Evolutionary conservation across 306 rosid species (phyloP).

Genomic region (Senna tora): DNA sequence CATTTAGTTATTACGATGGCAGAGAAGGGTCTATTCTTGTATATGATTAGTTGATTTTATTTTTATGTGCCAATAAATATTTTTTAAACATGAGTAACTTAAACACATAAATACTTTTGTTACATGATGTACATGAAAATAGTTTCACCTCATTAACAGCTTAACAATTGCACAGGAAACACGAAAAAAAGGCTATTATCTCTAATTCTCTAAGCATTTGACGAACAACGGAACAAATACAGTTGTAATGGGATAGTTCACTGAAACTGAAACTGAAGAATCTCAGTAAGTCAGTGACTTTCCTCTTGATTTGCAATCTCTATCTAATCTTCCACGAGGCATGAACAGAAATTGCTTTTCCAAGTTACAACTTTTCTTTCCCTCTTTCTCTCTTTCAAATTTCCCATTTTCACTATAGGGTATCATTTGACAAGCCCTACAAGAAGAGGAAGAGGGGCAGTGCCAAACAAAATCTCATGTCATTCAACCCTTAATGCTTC

Average conservation of each 20-base stretch:
- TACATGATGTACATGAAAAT: too few species aligned
- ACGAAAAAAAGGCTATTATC: background rate
- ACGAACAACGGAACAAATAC: background rate
- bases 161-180: background rate
- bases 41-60: too few species aligned
- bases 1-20: too few species aligned
- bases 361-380: background rate
- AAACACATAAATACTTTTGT: too few species aligned
- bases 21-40: too few species aligned
- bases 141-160: background rate
- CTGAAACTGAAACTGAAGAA: background rate
- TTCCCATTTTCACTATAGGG: background rate
- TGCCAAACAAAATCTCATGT: slow-evolving; percentile 22
- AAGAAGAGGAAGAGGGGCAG: slow-evolving; percentile 27
- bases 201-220: background rate
- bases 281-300: background rate
- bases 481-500: background rate
- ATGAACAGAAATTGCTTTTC: background rate
- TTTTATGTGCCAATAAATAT: too few species aligned
- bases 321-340: background rate
- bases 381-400: background rate
- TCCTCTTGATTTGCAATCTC: slow-evolving; percentile 1
- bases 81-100: too few species aligned
- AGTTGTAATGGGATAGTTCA: background rate
- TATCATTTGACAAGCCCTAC: slow-evolving; percentile 35